Evolutionary conservation across 768 basidiomycete genomes (phyloP), one percentile per base, ranked within the genome.

Genomic region (Lactifluus rugatus): DNA sequence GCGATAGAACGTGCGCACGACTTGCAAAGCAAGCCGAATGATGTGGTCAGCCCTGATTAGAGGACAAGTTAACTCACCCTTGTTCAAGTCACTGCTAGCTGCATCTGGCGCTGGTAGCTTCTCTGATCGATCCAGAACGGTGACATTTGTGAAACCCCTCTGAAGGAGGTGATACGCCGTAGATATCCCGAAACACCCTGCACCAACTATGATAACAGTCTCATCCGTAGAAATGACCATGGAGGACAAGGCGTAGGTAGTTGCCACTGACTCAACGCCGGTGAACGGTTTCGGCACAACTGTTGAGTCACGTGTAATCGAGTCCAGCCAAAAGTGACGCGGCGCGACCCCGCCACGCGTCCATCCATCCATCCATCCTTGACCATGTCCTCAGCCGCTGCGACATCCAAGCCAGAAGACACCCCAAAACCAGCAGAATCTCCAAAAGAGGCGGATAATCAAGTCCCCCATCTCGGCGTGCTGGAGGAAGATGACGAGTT

Each of bases 401-500:
- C 69, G 16, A 65, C 67, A n/a, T 67, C 69, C 32, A 67, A 70
- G 37, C 47, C 62, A 16, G 56, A 65, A 5, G 67, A 69, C 10
- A 52, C 49, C 46, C 52, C 66, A 1, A 67, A 67, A 19, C 56
- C 62, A 6, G 58, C 53, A 2, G 68, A 69, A 39, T 48, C 67
- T 28, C 53, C 62, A 17, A 69, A 70, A 56, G 65, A 56, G 28
- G 58, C 32, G 0, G 53, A 8, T 31, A 8, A 37, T 0, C 39
- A 32, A 2, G 26, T 25, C 48, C 81, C 82, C 5, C 83, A 87
- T 66, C 80, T 95, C 0, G 90, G 93, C 42, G 85, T 93, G n/a
- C 75, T 97, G 7, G 93, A 97, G 67, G 93, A 97, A 69, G 93
- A 97, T 70, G 93, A 97, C 69, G 93, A 97, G 74, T 97, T 97